Base-by-base conservation (phyloP, 2,329 filamentous ascomycete species). In the Aspergillus candidus region DNA sequence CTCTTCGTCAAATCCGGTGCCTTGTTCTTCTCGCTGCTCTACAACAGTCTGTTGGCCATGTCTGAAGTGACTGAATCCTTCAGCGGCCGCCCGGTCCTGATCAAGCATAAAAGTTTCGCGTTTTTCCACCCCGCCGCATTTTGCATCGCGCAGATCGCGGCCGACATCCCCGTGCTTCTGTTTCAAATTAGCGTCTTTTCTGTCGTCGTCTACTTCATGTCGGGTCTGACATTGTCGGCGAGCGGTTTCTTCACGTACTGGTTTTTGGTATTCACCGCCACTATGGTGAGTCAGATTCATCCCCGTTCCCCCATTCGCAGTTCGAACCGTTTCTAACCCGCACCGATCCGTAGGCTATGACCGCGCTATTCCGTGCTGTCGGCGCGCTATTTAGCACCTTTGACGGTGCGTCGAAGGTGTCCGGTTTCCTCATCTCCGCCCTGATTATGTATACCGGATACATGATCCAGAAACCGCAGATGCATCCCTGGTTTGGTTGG, bases 51-150 rank as follows among this genome's bases (percentile, higher is more conserved):
- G 6, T 58, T 84, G 1, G 73, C 80, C 15, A 79, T 86, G 72
- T 75, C 80, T 1, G 83, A 87, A 60, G 82, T 86, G 1, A 82
- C 75, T 0, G 74, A 78, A 22, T 80, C 79, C 0, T 85, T 82
- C 53, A 69, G 64, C 11, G 80, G 80, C 13, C 73, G 82, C 0
- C 77, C 78, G 0, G 72, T 83, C 10, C 57, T 83, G 3, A 60
- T 76, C 36, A 82, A 82, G 58, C 79, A 82, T 50, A 78, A 77
- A 48, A 57, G 63, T 0, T 82, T 82, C 47, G 78, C 75, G 13
- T 69, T 75, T 38, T 80, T 75, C 58, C 77, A 81, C 39, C 79
- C 79, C 0, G 62, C 65, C 0, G 75, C 68, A 0, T 69, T 69
- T 39, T 68, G 66, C 30, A 49, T 69, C 13, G 68, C 65, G 2